phyloP scores from a whole-genome alignment of 2,329 filamentous ascomycete species.

The Coniosporium uncinatum region DNA sequence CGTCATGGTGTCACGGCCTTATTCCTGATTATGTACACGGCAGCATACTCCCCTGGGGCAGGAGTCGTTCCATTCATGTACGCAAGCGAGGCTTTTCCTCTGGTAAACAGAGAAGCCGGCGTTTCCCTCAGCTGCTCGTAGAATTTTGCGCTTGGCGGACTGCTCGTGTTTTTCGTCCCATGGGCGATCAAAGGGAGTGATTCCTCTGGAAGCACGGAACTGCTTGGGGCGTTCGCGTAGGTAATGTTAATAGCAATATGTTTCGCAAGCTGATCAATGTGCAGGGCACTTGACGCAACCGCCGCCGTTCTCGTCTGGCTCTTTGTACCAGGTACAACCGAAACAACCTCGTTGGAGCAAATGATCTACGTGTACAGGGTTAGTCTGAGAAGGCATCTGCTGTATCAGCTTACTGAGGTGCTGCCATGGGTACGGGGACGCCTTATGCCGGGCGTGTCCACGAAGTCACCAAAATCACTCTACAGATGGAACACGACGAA shows the following conservation, averaged over 20 bases:
- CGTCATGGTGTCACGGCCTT: neutral
- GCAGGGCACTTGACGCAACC: slow-evolving; percentile 15
- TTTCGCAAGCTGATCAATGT: slow-evolving; percentile 13
- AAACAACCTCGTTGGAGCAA: slow-evolving; percentile 14
- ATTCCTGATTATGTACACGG: slow-evolving; percentile 2
- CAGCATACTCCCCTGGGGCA: slow-evolving; percentile 4
- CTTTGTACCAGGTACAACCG: slow-evolving; percentile 18
- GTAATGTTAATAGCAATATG: too few relatives aligned
- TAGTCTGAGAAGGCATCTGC: slow-evolving; percentile 7
- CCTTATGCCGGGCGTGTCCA: neutral
- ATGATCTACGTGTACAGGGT: slow-evolving; percentile 21
- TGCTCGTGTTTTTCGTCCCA: slow-evolving; percentile 1
- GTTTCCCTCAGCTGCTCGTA: slow-evolving; percentile 12
- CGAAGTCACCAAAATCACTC: neutral
- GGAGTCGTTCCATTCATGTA: slow-evolving; percentile 5
- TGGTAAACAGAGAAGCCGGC: slow-evolving; percentile 5
- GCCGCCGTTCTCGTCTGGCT: slow-evolving; percentile 21
- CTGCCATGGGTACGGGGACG: neutral
- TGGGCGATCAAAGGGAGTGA: neutral
- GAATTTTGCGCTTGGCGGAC: slow-evolving; percentile 18
- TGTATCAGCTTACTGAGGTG: slow-evolving; percentile 8
- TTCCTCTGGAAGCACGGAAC: neutral
- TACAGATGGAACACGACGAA: neutral
- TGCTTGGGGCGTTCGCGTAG: slow-evolving; percentile 13
- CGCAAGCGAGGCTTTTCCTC: slow-evolving; percentile 3